Conservation (phyloP, 2,329 filamentous ascomycete species). For the Colletotrichum chlorophyti region DNA sequence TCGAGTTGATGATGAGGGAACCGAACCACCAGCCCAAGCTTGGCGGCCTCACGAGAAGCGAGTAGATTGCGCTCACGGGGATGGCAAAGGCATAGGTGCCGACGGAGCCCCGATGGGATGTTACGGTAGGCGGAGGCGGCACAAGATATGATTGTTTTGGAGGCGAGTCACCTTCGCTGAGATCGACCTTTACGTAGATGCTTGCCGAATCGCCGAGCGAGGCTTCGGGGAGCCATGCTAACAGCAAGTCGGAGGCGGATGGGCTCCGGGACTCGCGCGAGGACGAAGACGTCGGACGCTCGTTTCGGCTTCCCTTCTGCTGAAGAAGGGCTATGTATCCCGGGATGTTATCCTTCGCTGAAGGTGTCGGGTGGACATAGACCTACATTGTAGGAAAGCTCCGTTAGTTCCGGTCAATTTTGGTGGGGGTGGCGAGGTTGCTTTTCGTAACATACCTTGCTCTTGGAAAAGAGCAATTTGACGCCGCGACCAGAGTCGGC, state of each 20-base stretch:
- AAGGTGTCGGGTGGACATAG: slow-evolving; percentile 93
- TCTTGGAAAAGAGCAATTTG: slow-evolving; percentile 94
- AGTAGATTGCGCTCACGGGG: slow-evolving; percentile 89
- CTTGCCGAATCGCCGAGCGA: slow-evolving; percentile 84
- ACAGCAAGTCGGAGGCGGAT: slow-evolving; percentile 75
- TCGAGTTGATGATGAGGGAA: slow-evolving; percentile 90
- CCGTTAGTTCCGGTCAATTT: slow-evolving; percentile 9
- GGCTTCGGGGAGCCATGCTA: slow-evolving; percentile 93
- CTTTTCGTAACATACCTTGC: slow-evolving; percentile 69
- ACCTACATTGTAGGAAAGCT: slow-evolving; percentile 61
- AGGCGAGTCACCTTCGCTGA: slow-evolving; percentile 79
- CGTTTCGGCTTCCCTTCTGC: slow-evolving; percentile 68
- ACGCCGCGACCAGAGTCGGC: slow-evolving; percentile 80
- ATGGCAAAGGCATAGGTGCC: slow-evolving; percentile 92
- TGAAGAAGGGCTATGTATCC: slow-evolving; percentile 94
- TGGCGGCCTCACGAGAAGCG: slow-evolving; percentile 86
- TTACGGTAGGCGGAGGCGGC: slow-evolving; percentile 86
- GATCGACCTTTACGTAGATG: slow-evolving; percentile 95
- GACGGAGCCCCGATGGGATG: slow-evolving; percentile 71
- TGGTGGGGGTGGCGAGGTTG: slow-evolving; percentile 8
- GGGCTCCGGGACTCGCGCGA: slow-evolving; percentile 46
- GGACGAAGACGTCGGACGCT: slow-evolving; percentile 51
- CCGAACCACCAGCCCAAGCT: slow-evolving; percentile 99
- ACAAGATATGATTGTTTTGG: slow-evolving; percentile 90
- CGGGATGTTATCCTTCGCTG: slow-evolving; percentile 92